Evolutionary conservation across 306 rosid genomes (phyloP), one percentile per base, ranked within the genome.

Genomic region (Cucurbita pepo): DNA sequence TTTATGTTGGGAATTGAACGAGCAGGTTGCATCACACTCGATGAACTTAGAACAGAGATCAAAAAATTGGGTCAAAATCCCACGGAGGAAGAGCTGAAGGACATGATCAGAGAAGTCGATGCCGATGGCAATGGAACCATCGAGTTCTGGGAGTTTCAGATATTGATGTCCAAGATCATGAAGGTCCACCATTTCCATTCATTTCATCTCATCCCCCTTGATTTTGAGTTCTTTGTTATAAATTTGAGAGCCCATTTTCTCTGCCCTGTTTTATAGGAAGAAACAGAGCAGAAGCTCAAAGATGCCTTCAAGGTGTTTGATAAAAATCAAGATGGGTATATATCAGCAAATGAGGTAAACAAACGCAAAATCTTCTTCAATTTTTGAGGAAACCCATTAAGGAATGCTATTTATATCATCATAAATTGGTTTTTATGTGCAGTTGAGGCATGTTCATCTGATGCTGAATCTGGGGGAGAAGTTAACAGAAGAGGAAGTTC

Each of bases 251-350:
- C 1, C 53, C 53, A 48, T 48, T 50, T 50, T 50, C 2, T 50
- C 43, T 67, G 11, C 50, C 3, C 43, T n/a, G 54, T 72, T 36
- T 76, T n/a, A 25, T n/a, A 92, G 98, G 96, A 92, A 58, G 96
- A 92, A 76, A 90, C 82, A 15, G 96, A 90, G 73, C 91, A 90
- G 73, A 91, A 92, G 69, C 92, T 90, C 0, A 88, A 79, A 74
- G 97, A 88, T 77, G 96, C 91, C 55, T 92, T 92, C 87, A 81
- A 85, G 72, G 92, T 92, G 63, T 92, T 92, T 79, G 96, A 92
- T 74, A 87, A 84, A 77, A 96, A 92, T 77, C 89, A 92, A 81
- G 87, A 92, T 83, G 97, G 97, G 21, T 92, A 83, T 52, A 89
- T 92, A 69, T 88, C 97, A 25, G 86, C 97, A 37, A 86, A 34